Percentiles rank a stretch among this genome's conserved stretches.
Conservation (phyloP, 208 protist genomes). For the Trypanosoma conorhini region DNA sequence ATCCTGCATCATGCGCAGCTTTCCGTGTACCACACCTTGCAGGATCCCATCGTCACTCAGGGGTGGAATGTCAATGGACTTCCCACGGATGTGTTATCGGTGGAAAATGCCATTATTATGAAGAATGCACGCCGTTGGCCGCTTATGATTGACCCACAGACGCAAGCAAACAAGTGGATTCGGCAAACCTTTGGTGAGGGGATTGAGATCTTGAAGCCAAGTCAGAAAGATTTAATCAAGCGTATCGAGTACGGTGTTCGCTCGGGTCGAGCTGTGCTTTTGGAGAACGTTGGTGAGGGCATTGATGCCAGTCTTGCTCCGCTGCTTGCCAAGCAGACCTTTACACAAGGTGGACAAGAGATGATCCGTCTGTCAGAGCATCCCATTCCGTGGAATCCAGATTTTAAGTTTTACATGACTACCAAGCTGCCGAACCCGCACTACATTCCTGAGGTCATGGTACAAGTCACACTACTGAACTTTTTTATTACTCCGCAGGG, state of each 20-base stretch:
- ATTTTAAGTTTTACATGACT: constrained; percentile 99
- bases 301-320: constrained; percentile 97
- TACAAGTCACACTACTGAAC: constrained; percentile 98
- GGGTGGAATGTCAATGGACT: constrained; percentile 96
- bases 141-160: constrained; percentile 99
- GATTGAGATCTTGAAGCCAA: constrained; percentile 96
- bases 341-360: constrained; percentile 91
- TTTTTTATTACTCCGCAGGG: constrained; percentile 98
- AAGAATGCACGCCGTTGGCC: constrained; percentile 95
- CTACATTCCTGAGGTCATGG: constrained; percentile 97
- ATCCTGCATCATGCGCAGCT: constrained; percentile 88
- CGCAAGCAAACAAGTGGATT: constrained; percentile 98
- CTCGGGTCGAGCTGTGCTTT: constrained; percentile 93
- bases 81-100: constrained; percentile 95
- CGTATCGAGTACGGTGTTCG: constrained; percentile 96
- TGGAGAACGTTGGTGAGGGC: constrained; percentile 96
- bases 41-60: constrained; percentile 95
- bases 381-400: constrained; percentile 94
- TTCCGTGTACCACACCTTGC: constrained; percentile 92
- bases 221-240: constrained; percentile 95
- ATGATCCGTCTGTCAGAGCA: constrained; percentile 98
- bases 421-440: constrained; percentile 98
- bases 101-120: constrained; percentile 98
- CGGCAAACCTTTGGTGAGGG: constrained; percentile 95
- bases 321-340: constrained; percentile 94